These are phyloP conservation scores for Ramaria sp. DNA, from an alignment of 768 basidiomycete genomes.

Conservation along the genomic window DNA sequence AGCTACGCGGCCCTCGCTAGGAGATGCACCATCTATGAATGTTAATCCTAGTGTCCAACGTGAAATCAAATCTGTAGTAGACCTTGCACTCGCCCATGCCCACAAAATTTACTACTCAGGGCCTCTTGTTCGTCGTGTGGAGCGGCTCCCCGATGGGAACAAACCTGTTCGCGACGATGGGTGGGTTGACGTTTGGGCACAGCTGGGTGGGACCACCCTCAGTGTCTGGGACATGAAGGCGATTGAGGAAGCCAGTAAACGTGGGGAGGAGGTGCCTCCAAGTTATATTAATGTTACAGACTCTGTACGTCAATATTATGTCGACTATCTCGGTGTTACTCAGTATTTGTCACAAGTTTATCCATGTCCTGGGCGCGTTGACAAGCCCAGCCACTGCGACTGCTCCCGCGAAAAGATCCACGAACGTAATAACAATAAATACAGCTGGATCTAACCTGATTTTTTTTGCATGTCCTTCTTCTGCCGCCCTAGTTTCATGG, in stretches of 20 bases:
- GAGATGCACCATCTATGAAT: neutral
- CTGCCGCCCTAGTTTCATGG: conserved; percentile 72
- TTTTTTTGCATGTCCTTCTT: conserved; percentile 75
- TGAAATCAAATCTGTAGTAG: conserved; percentile 73
- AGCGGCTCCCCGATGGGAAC: conserved; percentile 69
- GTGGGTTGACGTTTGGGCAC: conserved; percentile 83
- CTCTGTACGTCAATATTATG: conserved; percentile 44
- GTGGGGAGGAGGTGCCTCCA: conserved; percentile 76
- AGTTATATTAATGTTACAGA: conserved; percentile 82
- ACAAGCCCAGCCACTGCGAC: conserved; percentile 45
- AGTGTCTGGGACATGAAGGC: conserved; percentile 89
- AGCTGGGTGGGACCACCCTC: conserved; percentile 79
- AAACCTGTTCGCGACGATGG: conserved; percentile 60
- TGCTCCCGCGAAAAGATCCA: conserved; percentile 45
- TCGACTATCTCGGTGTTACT: conserved; percentile 9
- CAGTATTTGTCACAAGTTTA: conserved; percentile 37
- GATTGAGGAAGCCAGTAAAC: conserved; percentile 72
- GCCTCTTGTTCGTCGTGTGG: conserved; percentile 64
- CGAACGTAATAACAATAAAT: conserved; percentile 82
- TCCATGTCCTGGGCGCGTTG: conserved; percentile 67
- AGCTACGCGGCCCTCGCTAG: conserved; percentile 3
- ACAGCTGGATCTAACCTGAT: conserved; percentile 88
- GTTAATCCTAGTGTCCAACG: conserved; percentile 39
- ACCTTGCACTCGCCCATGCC: conserved; percentile 61
- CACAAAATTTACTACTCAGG: conserved; percentile 86